These are phyloP conservation scores for Saccharomyces hybrid DNA, from an alignment of 1,139 yeast species.

Conservation along the genomic window DNA sequence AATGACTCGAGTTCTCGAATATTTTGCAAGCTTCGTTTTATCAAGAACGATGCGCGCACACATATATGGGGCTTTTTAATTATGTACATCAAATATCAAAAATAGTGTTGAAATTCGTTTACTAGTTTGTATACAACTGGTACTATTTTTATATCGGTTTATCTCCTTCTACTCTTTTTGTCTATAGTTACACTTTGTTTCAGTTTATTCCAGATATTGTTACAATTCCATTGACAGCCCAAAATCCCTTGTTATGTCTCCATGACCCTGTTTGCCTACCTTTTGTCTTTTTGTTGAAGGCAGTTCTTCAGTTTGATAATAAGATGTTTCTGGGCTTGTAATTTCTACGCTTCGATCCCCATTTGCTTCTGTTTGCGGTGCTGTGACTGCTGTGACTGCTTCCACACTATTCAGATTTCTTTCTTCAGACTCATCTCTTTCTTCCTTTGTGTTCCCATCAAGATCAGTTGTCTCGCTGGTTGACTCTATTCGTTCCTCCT, in stretches of 20 bases:
- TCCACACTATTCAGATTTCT: not conserved
- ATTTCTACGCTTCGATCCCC: constrained; percentile 2
- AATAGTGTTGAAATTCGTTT: no score
- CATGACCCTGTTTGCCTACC: not conserved
- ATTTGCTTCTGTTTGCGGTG: not conserved
- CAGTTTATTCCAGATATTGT: not conserved
- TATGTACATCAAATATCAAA: no score
- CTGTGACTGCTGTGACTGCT: no score
- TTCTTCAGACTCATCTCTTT: not conserved
- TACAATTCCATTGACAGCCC: not conserved
- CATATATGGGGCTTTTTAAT: no score
- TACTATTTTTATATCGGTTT: not conserved
- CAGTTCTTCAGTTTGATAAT: not conserved
- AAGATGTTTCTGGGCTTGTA: constrained; percentile 1
- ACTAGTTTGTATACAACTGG: not conserved
- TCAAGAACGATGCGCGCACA: no score
- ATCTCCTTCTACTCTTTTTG: not conserved
- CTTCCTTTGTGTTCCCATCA: not conserved
- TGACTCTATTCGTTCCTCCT: not conserved
- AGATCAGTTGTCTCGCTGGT: not conserved
- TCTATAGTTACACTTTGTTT: not conserved
- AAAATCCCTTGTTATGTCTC: not conserved
- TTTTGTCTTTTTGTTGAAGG: not conserved
- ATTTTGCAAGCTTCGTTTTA: no score
- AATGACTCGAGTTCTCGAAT: no score